Evolutionary conservation across 1,284 basidiomycete genomes (phyloP), one percentile per base, ranked within the genome.

Genomic region (Boletus smithii): DNA sequence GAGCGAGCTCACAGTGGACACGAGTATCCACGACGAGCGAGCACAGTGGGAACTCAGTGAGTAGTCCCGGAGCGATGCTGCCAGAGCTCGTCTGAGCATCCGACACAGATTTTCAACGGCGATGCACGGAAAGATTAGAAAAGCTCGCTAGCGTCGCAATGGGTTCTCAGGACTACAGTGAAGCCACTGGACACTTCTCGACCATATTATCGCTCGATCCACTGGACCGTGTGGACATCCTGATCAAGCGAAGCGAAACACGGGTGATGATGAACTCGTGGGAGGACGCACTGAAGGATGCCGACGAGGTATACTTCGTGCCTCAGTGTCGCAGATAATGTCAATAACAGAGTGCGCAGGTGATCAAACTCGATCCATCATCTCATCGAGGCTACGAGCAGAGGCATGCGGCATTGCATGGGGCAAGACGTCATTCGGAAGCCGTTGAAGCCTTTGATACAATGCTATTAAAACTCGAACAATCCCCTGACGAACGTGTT

Each of bases 211-310:
- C 17, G 0, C 38, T 41, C 3, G n/a, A 42, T 16, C 30, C 33
- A 6, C 8, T 3, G 16, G 13, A 50, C 8, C 16, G 18, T 8
- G 4, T n/a, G 6, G 35, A 34, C 3, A 29, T 30, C 17, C 35
- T 44, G 8, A n/a, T n/a, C n/a, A n/a, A n/a, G 9, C 20, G 6
- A 40, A 40, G 38, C 26, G 38, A 30, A 40, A 27, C 27, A 30
- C 17, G 37, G n/a, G n/a, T 31, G 8, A 16, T 8, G 10, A 37
- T 42, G 33, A 20, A n/a, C 1, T 26, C 7, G 3, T 44, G 48
- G 48, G 29, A 16, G n/a, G 48, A 50, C 1, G 48, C 38, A 2
- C 26, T 50, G 8, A 13, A 5, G 5, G 48, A 49, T 31, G 27
- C 38, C 4, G 13, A 50, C 14, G 38, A 49, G 27, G 48, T 49